Conservation (phyloP, 1,139 yeast genomes). For the Yamadazyma atlantica region DNA sequence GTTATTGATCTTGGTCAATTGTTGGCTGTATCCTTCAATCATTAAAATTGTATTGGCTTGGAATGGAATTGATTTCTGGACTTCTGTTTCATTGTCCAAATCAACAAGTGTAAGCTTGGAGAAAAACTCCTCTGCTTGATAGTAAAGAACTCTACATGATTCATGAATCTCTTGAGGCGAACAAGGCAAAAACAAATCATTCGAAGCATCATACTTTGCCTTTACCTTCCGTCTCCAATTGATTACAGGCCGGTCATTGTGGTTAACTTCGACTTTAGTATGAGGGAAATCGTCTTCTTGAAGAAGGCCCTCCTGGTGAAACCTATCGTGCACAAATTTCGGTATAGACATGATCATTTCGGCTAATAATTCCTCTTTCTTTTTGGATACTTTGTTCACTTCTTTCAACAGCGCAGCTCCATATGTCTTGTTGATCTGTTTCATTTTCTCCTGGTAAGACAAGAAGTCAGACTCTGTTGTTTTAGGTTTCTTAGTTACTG, state of each 20-base stretch:
- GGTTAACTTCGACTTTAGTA: slow-evolving; percentile 4
- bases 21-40: slow-evolving; percentile 49
- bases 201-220: slow-evolving; percentile 42
- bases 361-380: slow-evolving; percentile 49
- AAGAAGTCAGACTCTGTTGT: background rate
- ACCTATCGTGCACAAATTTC: slow-evolving; percentile 7
- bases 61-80: background rate
- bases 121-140: slow-evolving; percentile 46
- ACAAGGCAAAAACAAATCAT: slow-evolving; percentile 58
- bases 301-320: slow-evolving; percentile 29
- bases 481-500: background rate
- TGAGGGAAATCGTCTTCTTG: slow-evolving; percentile 1
- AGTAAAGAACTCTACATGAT: slow-evolving; percentile 41
- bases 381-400: slow-evolving; percentile 48
- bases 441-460: background rate
- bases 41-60: slow-evolving; percentile 36
- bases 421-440: slow-evolving; percentile 9
- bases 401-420: slow-evolving; percentile 39
- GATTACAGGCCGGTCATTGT: slow-evolving; percentile 26
- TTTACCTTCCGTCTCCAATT: slow-evolving; percentile 35
- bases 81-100: slow-evolving; percentile 4
- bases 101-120: slow-evolving; percentile 23
- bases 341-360: slow-evolving; percentile 48
- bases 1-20: slow-evolving; percentile 41
- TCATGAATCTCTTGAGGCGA: slow-evolving; percentile 41